Evolutionary conservation across 805 yeast genomes (phyloP).

Genomic region (Starmerella ratchasimensis): DNA sequence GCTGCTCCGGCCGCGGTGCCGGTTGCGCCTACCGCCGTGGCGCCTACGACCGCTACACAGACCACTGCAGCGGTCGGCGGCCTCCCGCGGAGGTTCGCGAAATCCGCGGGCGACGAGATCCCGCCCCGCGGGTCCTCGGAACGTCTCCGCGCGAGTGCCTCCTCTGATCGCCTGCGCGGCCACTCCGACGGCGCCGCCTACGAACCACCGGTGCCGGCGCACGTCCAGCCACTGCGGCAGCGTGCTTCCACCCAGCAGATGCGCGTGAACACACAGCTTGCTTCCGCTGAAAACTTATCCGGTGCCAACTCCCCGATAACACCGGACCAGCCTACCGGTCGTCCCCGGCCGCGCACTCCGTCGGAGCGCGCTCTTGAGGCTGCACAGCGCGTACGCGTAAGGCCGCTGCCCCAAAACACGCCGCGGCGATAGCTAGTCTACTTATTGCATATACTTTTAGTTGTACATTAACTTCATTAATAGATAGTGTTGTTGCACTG

Average conservation of each 20-base stretch:
- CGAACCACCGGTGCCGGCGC: too few relatives aligned
- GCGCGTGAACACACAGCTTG: too few relatives aligned
- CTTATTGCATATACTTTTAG: background rate
- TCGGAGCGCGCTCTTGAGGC: constrained; percentile 16
- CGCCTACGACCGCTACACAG: constrained; percentile 6
- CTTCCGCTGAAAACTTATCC: background rate
- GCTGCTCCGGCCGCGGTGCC: background rate
- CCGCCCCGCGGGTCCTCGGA: background rate
- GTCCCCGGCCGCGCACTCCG: constrained; percentile 8
- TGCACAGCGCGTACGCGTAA: constrained; percentile 7
- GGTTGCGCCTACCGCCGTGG: constrained; percentile 8
- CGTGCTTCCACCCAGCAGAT: background rate
- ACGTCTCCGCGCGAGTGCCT: too few relatives aligned
- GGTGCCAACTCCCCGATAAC: constrained; percentile 6
- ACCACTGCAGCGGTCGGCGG: too few relatives aligned
- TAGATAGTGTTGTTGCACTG: too few relatives aligned
- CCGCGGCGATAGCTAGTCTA: background rate
- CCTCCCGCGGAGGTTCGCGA: too few relatives aligned
- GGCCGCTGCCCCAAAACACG: constrained; percentile 1
- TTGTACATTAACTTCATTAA: background rate
- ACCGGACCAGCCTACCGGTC: constrained; percentile 7
- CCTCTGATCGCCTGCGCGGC: too few relatives aligned
- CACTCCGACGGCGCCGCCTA: too few relatives aligned
- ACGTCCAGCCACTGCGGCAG: background rate
- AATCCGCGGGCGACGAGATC: background rate